Evolutionary conservation across 2,329 filamentous ascomycete species (phyloP), one percentile per base, ranked within the genome.

Genomic region (Aspergillus pseudoglaucus): DNA sequence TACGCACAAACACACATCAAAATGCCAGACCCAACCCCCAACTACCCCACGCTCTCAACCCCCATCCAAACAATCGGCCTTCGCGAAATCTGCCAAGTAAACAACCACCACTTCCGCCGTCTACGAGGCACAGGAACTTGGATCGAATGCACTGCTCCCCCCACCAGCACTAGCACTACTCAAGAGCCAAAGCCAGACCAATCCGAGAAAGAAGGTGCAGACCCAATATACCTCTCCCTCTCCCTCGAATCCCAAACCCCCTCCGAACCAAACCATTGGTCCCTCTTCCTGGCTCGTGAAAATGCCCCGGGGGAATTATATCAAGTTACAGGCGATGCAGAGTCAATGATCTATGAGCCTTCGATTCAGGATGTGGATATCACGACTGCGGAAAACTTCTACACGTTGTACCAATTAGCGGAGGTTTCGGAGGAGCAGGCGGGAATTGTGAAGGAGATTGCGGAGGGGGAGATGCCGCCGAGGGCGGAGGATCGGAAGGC

Each of bases 191-290:
- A 38, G n/a, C 6, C 12, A 22, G 22, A 6, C 32, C 2, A 35
- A 35, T 8, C 6, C 6, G 12, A 35, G 32, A 35, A 8, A 35
- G 14, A 15, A 35, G 15, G 32, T 6, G 3, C 5, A n/a, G 10
- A 5, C 14, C 35, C 35, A 8, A 7, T 38, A 17, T 51, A 52
- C 37, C 50, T 63, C 33, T 59, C 51, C 9, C 56, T 63, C n/a
- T 39, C 60, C 10, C 52, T 49, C 5, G 22, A 59, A n/a, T 33
- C 33, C 8, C 57, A 61, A 47, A 50, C 42, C 3, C 44, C 45
- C 18, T 52, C 51, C 6, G 57, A 60, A 42, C 59, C 53, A 4
- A 25, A 43, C 1, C 58, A 63, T 18, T 64, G 56, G 56, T 55
- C 53, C 4, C 51, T 61, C 0, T 56, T 55, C 20, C 53, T 64